Evolutionary conservation across 164 flowering plant genomes (phyloP), one percentile per base, ranked within the genome.

Genomic region (Kalanchoe fedtschenkoi): DNA sequence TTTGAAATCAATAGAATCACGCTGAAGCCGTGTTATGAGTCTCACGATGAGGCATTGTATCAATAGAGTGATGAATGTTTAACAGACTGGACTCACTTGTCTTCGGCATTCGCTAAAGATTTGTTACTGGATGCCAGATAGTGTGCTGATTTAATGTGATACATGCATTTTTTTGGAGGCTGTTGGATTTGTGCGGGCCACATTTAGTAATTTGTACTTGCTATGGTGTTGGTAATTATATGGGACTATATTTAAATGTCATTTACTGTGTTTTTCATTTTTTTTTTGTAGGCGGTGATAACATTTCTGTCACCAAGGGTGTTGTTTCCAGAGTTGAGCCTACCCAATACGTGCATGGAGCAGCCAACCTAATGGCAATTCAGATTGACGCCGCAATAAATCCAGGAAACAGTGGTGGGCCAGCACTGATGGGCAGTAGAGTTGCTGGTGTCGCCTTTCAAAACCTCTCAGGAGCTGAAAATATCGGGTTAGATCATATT

Each of bases 381-480:
- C 97, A 93, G 64, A 89, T 88, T 62, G 98, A 93, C 79, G 97
- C 98, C 1, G 98, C 98, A 58, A 93, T 93, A 44, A 93, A 93
- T 71, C 96, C 97, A 5, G 96, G 98, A 5, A 92, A 92, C 70
- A 89, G 96, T 74, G 98, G 96, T 29, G 96, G 98, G 60, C 98
- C 98, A 26, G 98, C 98, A 66, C 83, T 92, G 67, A 92, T 87
- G 96, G 96, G 87, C 33, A 76, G 80, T 72, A 89, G 81, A 68
- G 96, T 89, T 67, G 98, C 83, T 65, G 98, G 98, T 28, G 96
- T 92, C 62, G 98, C 98, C 63, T 92, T 92, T 67, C 98, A 92
- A 64, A 89, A 89, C 68, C 98, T 92, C 70, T 78, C 91, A 58
- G 89, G 85, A 78, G 96, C 96, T 37, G 98, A 92, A 73, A 92